Percentiles rank a stretch among this genome's conserved stretches.
phyloP scores from a whole-genome alignment of 2,329 filamentous ascomycete genomes.

The Biscogniauxia mediterranea region DNA sequence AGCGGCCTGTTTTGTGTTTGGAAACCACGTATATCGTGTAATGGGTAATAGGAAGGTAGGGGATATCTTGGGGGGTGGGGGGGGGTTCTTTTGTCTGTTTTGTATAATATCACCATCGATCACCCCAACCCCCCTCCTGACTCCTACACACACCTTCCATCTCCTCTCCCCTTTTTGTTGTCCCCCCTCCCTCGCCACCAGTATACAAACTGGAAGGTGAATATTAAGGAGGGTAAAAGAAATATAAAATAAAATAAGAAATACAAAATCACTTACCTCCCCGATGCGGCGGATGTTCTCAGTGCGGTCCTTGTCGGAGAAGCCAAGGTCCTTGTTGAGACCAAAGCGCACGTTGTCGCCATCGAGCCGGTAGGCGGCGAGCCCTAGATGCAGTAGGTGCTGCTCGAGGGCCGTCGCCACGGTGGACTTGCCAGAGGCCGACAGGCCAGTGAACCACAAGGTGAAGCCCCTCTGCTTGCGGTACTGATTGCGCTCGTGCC shows the following conservation, averaged over 20 bases:
- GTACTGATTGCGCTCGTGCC: conserved; percentile 69
- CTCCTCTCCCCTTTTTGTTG: neutral
- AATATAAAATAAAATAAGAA: neutral
- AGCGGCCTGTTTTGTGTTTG: neutral
- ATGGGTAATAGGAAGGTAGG: too few species aligned
- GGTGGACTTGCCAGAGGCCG: conserved; percentile 94
- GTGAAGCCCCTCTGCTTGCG: conserved; percentile 89
- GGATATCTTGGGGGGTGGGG: neutral
- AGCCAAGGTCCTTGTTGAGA: conserved; percentile 95
- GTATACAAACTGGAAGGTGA: neutral
- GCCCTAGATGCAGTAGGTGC: conserved; percentile 82
- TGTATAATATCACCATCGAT: neutral
- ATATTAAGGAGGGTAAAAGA: neutral
- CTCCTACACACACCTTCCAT: conserved; percentile 1
- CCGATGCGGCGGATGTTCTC: conserved; percentile 98
- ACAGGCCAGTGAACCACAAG: conserved; percentile 97
- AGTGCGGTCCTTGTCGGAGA: conserved; percentile 87
- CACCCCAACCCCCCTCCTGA: neutral
- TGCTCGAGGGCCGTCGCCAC: conserved; percentile 96
- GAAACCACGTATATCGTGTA: too few species aligned
- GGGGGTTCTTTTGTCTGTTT: neutral
- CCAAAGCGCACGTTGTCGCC: conserved; percentile 98
- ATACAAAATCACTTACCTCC: too few species aligned
- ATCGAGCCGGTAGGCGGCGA: conserved; percentile 88
- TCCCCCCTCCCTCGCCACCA: neutral